Percentiles rank a stretch among this genome's conserved stretches.
These are phyloP conservation scores for Sarocladium kiliense DNA, from an alignment of 2,329 filamentous ascomycete genomes.

Conservation along the genomic window DNA sequence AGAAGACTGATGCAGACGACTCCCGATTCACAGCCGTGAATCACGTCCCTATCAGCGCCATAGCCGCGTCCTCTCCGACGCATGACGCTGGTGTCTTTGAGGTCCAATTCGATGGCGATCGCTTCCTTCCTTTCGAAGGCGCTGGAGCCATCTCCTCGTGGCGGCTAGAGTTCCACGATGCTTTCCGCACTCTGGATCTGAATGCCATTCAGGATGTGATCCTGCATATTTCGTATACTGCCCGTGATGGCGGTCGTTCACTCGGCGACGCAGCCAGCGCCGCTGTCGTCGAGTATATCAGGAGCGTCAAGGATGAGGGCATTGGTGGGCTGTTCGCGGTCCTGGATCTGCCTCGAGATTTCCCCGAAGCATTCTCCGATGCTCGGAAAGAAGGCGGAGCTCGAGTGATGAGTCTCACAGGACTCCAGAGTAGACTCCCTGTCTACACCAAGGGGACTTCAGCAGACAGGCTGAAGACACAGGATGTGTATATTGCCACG, in stretches of 20 bases:
- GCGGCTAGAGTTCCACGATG: constrained; percentile 22
- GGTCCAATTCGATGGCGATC: constrained; percentile 21
- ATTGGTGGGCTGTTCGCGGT: neutral
- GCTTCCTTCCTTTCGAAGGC: constrained; percentile 31
- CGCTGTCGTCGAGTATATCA: neutral
- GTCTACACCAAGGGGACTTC: neutral
- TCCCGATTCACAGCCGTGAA: constrained; percentile 15
- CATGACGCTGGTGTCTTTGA: constrained; percentile 29
- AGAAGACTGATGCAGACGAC: constrained; percentile 8
- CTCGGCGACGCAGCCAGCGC: neutral
- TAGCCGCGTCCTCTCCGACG: constrained; percentile 16
- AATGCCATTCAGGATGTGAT: constrained; percentile 25
- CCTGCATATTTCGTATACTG: constrained; percentile 27
- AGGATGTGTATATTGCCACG: neutral
- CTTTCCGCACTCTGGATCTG: constrained; percentile 24
- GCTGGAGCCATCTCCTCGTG: constrained; percentile 26
- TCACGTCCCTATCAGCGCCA: constrained; percentile 18
- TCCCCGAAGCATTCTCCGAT: neutral
- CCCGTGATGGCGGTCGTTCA: constrained; percentile 23
- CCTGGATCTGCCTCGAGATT: neutral
- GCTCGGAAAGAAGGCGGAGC: neutral
- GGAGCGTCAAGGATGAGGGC: neutral
- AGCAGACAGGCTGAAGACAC: neutral
- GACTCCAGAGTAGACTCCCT: neutral
- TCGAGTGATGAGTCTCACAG: neutral